Conservation (phyloP, 305 asterid genomes). For the Coffea humblotiana region DNA sequence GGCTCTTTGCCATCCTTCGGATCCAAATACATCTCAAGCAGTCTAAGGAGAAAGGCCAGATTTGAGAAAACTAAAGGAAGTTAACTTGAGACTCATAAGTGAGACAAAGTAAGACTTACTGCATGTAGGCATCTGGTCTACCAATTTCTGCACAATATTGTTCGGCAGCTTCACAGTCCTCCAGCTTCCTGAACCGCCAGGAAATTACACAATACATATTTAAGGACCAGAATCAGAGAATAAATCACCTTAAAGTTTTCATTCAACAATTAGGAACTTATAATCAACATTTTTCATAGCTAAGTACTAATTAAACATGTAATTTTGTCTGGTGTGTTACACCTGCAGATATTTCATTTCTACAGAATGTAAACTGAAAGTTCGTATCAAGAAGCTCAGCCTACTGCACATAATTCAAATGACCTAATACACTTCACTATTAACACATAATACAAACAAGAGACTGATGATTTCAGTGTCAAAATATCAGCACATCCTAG, state of each 20-base stretch:
- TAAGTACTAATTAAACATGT: neutral
- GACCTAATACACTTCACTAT: neutral
- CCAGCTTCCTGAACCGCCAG: conserved; percentile 66
- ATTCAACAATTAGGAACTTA: neutral
- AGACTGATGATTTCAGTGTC: neutral
- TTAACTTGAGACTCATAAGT: conserved; percentile 21
- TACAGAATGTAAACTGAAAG: neutral
- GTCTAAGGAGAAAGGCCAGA: conserved; percentile 44
- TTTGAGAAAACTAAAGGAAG: conserved; percentile 19
- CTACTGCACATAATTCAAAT: neutral
- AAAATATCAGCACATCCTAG: neutral
- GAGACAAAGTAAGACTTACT: conserved; percentile 53
- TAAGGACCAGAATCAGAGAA: neutral
- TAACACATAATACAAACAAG: neutral
- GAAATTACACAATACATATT: conserved; percentile 17
- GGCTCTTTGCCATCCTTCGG: conserved; percentile 92
- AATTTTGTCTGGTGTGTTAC: neutral
- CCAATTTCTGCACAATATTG: conserved; percentile 96
- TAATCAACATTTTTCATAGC: neutral
- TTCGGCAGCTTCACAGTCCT: conserved; percentile 95
- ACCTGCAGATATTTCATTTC: neutral
- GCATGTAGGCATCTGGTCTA: conserved; percentile 96
- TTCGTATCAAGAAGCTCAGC: conserved; percentile 3
- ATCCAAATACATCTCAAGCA: conserved; percentile 93
- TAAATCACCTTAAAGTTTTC: neutral